phyloP scores from a whole-genome alignment of 2,329 filamentous ascomycete species.

The Elsinoe arachidis region DNA sequence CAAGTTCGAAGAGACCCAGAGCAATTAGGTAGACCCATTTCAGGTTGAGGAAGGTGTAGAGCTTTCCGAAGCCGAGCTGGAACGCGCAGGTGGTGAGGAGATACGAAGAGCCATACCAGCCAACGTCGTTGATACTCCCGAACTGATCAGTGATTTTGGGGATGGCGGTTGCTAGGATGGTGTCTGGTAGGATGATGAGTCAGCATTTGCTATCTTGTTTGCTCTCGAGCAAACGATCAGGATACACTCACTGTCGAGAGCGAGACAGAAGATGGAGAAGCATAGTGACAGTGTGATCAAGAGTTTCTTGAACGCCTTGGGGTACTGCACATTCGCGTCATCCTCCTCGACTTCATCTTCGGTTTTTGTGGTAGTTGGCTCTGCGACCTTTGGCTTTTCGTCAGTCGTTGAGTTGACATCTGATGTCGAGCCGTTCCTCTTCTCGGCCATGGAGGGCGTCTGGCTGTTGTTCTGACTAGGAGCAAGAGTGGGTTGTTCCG shows the following conservation, averaged over 20 bases:
- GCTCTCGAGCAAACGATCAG: background rate
- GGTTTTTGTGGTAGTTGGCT: background rate
- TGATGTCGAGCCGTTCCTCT: background rate
- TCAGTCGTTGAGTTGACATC: background rate
- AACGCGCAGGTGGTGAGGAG: conserved; percentile 34
- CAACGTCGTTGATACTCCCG: conserved; percentile 19
- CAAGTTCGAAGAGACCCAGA: conserved; percentile 16
- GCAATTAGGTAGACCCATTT: conserved; percentile 17
- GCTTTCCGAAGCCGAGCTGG: conserved; percentile 38
- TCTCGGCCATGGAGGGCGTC: conserved; percentile 7
- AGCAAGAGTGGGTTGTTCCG: conserved; percentile 5
- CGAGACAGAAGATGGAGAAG: conserved; percentile 29
- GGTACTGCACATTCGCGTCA: conserved; percentile 29
- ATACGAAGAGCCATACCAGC: conserved; percentile 26
- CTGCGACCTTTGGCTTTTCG: background rate
- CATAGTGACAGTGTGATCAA: conserved; percentile 31
- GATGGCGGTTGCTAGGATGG: conserved; percentile 28
- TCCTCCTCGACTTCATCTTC: conserved; percentile 15
- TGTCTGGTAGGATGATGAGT: conserved; percentile 15
- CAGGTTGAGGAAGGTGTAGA: conserved; percentile 35
- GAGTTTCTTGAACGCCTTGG: conserved; percentile 25
- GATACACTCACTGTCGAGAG: conserved; percentile 17
- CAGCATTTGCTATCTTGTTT: background rate
- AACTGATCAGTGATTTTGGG: conserved; percentile 23
- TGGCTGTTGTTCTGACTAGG: conserved; percentile 7